These are phyloP conservation scores for Lumnitzera littorea DNA, from an alignment of 345 rosid genomes.

Conservation along the genomic window DNA sequence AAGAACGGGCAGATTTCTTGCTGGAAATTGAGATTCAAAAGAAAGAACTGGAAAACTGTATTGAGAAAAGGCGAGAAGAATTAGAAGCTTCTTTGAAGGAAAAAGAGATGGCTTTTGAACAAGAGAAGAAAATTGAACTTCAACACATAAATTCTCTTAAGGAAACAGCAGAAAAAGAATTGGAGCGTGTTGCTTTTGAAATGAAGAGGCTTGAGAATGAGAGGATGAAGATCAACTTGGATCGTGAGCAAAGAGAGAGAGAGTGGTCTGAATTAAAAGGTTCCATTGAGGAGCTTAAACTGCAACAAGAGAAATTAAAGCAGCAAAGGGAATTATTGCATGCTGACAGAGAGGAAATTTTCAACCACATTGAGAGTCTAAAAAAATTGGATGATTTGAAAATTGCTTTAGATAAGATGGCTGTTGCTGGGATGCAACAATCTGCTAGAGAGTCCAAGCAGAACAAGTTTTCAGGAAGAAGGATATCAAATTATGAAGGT, in stretches of 20 bases:
- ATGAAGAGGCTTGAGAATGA: slow-evolving; percentile 74
- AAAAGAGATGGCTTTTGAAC: slow-evolving; percentile 71
- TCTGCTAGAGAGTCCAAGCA: slow-evolving; percentile 53
- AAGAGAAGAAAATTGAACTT: slow-evolving; percentile 65
- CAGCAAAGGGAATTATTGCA: slow-evolving; percentile 70
- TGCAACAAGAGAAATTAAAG: slow-evolving; percentile 69
- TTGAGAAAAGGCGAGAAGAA: slow-evolving; percentile 74
- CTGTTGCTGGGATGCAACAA: slow-evolving; percentile 56
- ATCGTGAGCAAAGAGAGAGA: slow-evolving; percentile 69
- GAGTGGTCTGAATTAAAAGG: slow-evolving; percentile 76
- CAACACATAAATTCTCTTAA: slow-evolving; percentile 48
- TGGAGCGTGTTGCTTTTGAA: slow-evolving; percentile 60
- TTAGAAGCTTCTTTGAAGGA: slow-evolving; percentile 62
- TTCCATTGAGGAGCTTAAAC: slow-evolving; percentile 71
- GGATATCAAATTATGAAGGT: slow-evolving; percentile 30
- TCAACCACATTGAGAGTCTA: slow-evolving; percentile 53
- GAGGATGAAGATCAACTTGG: slow-evolving; percentile 67
- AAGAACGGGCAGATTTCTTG: slow-evolving; percentile 73
- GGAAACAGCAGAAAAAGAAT: slow-evolving; percentile 61
- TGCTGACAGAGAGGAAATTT: slow-evolving; percentile 71
- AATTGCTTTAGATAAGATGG: slow-evolving; percentile 59
- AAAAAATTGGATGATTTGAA: slow-evolving; percentile 74
- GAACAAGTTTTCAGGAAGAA: slow-evolving; percentile 44
- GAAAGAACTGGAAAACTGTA: slow-evolving; percentile 68
- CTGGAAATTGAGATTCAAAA: slow-evolving; percentile 79